Conservation (phyloP, 2,329 filamentous ascomycete genomes). For the Bipolaris zeicola region DNA sequence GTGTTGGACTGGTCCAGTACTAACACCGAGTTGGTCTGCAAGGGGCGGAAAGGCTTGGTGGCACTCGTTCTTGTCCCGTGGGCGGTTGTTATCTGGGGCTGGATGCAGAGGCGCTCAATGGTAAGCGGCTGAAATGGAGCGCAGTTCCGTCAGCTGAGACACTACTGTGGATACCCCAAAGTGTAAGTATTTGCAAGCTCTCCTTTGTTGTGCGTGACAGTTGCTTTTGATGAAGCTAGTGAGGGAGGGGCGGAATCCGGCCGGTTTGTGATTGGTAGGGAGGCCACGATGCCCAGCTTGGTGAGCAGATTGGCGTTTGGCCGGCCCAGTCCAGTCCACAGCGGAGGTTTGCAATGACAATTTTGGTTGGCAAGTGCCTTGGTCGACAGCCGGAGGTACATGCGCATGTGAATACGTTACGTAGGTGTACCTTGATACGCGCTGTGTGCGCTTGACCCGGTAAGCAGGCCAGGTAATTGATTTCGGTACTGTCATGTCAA, state of each 20-base stretch:
- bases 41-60: conserved; percentile 20
- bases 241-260: conserved; percentile 11
- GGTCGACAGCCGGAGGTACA: too few relatives aligned
- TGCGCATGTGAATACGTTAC: too few relatives aligned
- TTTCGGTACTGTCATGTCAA: background rate
- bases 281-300: conserved; percentile 20
- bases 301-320: conserved; percentile 25
- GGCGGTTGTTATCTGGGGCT: conserved; percentile 4
- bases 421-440: too few relatives aligned
- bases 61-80: conserved; percentile 5
- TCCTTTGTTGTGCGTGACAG: conserved; percentile 6
- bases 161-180: conserved; percentile 13
- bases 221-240: conserved; percentile 25
- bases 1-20: conserved; percentile 16
- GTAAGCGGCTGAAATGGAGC: conserved; percentile 14
- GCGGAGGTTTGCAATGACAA: conserved; percentile 16
- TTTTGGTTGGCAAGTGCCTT: conserved; percentile 9
- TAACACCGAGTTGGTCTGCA: conserved; percentile 23
- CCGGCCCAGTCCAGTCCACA: conserved; percentile 1
- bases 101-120: conserved; percentile 1
- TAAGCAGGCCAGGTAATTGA: background rate
- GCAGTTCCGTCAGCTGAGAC: conserved; percentile 18
- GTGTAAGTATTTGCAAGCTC: too few relatives aligned
- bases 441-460: background rate
- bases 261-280: conserved; percentile 10